A percentile compares a stretch with the other conserved stretches of the same genome.
phyloP scores from a whole-genome alignment of 306 rosid genomes.

The Ammopiptanthus mongolicus region DNA sequence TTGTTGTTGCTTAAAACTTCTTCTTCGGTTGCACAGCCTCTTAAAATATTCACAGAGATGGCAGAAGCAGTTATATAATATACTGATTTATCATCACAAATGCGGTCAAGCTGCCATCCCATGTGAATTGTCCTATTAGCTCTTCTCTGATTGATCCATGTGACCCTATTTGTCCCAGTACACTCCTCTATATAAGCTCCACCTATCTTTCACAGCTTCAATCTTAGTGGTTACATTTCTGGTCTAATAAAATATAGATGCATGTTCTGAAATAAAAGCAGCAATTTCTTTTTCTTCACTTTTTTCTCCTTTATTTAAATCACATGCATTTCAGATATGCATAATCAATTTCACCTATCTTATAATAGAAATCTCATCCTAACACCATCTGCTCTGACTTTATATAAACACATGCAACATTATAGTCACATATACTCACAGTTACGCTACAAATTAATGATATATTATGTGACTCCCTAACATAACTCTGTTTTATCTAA shows the following conservation, averaged over 20 bases:
- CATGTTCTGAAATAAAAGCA: conserved; percentile 14
- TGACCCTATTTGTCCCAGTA: conserved; percentile 18
- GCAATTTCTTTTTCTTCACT: not conserved
- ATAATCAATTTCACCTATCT: not conserved
- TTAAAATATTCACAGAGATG: conserved; percentile 15
- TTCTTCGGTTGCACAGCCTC: not conserved
- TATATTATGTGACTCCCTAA: not conserved
- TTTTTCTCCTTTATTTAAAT: conserved; percentile 7
- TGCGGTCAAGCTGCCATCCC: conserved; percentile 48
- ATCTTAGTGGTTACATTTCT: conserved; percentile 17
- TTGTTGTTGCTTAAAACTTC: not conserved
- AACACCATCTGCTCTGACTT: not conserved
- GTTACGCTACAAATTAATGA: not conserved
- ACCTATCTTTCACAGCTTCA: conserved; percentile 23
- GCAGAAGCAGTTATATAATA: not conserved
- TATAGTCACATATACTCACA: not conserved
- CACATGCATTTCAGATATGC: conserved; percentile 49
- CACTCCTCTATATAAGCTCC: conserved; percentile 7
- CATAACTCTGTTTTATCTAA: conserved; percentile 13
- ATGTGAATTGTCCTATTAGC: conserved; percentile 46
- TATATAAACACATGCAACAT: not conserved
- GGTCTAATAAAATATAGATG: not conserved
- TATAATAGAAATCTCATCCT: conserved; percentile 6
- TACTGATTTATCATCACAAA: not conserved
- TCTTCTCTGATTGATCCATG: conserved; percentile 44